Percentiles rank a stretch among this genome's conserved stretches.
Conservation (phyloP, 2,329 filamentous ascomycete species). For the Fusarium veterinarium region DNA sequence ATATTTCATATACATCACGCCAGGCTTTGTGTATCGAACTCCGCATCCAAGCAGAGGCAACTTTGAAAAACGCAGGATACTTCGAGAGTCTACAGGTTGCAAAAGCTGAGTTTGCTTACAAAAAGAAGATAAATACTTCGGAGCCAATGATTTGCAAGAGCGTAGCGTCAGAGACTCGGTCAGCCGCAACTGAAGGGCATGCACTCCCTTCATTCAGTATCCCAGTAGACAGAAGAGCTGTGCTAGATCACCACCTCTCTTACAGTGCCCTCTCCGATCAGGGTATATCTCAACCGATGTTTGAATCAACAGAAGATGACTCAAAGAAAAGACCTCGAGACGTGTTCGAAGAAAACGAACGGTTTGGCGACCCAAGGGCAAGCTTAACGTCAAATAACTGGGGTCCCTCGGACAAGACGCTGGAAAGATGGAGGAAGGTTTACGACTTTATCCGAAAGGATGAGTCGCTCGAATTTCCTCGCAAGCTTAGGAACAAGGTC, state of each 20-base stretch:
- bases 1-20: rapidly evolving
- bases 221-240: neutral
- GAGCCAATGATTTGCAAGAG: rapidly evolving
- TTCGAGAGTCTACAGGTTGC: neutral
- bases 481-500: neutral
- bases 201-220: neutral
- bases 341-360: neutral
- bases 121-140: neutral
- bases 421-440: neutral
- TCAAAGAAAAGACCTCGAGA: neutral
- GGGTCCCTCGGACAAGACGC: neutral
- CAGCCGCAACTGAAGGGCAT: neutral
- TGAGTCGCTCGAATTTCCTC: neutral
- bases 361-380: neutral
- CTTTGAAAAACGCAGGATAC: neutral
- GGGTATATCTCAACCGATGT: neutral
- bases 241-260: neutral
- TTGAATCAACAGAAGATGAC: neutral
- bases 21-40: neutral
- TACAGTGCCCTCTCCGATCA: neutral
- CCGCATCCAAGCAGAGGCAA: neutral
- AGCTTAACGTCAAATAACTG: neutral
- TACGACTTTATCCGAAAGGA: neutral
- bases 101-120: neutral
- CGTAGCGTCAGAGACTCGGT: rapidly evolving